These are phyloP conservation scores for Acacia confusa DNA, from an alignment of 306 rosid genomes.

Conservation along the genomic window DNA sequence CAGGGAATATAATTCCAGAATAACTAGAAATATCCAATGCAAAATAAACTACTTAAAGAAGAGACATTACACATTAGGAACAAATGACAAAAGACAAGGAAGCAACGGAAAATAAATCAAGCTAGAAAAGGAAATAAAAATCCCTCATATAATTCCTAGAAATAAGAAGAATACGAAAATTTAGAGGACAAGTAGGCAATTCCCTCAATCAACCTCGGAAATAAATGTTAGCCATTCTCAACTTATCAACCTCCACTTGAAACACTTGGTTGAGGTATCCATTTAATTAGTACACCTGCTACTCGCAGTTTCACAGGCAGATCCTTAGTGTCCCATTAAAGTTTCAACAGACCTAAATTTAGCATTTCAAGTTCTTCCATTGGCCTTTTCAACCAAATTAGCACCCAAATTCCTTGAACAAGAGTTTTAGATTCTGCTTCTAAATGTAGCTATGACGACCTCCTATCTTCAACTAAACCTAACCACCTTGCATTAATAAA, in stretches of 20 bases:
- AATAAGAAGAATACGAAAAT: not conserved
- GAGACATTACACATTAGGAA: not conserved
- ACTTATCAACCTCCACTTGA: not conserved
- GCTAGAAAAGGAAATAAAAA: not conserved
- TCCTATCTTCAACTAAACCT: not conserved
- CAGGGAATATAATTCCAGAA: not conserved
- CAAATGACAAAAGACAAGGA: not conserved
- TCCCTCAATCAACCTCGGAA: not conserved
- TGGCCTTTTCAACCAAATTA: not conserved
- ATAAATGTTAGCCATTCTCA: not conserved
- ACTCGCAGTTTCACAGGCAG: not conserved
- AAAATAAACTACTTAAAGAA: not conserved
- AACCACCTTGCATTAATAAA: not conserved
- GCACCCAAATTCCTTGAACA: not conserved
- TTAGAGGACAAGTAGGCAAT: not conserved
- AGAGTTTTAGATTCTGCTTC: not conserved
- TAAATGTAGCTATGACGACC: not conserved
- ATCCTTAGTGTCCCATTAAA: not conserved
- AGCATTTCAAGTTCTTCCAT: not conserved
- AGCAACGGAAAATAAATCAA: not conserved
- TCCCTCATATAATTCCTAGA: not conserved
- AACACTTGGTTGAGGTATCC: not conserved
- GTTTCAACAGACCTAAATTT: not conserved
- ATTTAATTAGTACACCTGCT: not conserved
- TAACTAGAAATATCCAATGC: not conserved